Evolutionary conservation across 176 grass and related monocot genomes (phyloP).

Genomic region (Cymbopogon citratus): DNA sequence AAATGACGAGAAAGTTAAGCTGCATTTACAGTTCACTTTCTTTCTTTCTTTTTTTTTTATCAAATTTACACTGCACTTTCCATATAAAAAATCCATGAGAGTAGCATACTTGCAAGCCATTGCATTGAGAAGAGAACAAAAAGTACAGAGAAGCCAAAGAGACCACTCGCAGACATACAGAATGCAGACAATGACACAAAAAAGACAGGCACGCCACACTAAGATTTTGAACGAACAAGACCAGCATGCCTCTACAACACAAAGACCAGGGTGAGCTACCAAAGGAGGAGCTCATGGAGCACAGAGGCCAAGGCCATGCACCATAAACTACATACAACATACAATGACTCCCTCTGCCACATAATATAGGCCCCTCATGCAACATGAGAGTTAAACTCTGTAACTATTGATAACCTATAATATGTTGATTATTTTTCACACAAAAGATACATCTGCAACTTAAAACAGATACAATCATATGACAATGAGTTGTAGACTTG

Average conservation of each 20-base stretch:
- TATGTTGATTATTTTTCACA: not conserved
- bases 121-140: not conserved
- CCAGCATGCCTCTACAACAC: not conserved
- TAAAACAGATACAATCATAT: not conserved
- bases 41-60: too few relatives aligned
- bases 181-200: too few relatives aligned
- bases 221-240: not conserved
- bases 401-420: not conserved
- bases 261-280: not conserved
- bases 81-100: too few relatives aligned
- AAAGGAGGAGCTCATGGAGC: not conserved
- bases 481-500: not conserved
- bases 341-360: not conserved
- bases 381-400: not conserved
- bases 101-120: not conserved
- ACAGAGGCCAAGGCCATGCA: not conserved
- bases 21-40: not conserved
- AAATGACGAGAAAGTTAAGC: not conserved
- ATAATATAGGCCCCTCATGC: not conserved
- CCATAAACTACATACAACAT: not conserved
- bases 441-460: not conserved
- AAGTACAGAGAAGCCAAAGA: not conserved
- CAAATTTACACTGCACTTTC: too few relatives aligned
- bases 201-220: not conserved
- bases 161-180: not conserved